These are phyloP conservation scores for Drechslerella dactyloides DNA, from an alignment of 2,329 filamentous ascomycete species.

Conservation along the genomic window DNA sequence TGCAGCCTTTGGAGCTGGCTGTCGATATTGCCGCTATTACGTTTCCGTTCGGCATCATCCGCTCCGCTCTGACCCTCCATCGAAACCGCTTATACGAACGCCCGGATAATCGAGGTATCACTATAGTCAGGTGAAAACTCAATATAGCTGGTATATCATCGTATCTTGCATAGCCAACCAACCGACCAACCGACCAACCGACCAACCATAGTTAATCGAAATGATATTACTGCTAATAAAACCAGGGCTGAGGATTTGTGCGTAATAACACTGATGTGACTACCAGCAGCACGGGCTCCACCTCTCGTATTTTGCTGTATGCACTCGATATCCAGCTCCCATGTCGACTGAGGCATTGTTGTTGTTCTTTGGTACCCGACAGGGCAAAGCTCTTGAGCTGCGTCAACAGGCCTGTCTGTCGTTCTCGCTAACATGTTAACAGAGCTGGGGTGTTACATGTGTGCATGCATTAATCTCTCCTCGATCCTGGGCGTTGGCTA, in stretches of 20 bases:
- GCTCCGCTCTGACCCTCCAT: no score
- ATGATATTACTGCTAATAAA: background rate
- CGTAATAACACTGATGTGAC: background rate
- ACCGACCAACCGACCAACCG: no score
- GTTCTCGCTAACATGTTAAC: constrained; percentile 47
- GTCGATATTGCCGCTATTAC: no score
- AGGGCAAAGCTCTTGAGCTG: no score
- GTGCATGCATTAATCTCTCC: no score
- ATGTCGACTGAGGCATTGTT: constrained; percentile 20
- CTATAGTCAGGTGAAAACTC: no score
- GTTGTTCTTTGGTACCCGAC: constrained; percentile 44
- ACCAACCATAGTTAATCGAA: no score
- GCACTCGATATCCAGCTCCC: constrained; percentile 10
- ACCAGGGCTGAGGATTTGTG: constrained; percentile 2
- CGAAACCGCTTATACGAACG: constrained; percentile 17
- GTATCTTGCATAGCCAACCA: no score
- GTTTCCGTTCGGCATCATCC: no score
- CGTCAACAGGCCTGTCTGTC: constrained; percentile 19
- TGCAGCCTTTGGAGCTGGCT: no score
- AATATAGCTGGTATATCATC: no score
- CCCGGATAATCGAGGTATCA: no score
- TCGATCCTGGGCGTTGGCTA: background rate
- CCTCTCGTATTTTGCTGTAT: constrained; percentile 43
- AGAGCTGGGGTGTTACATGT: constrained; percentile 15
- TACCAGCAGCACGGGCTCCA: constrained; percentile 22